Evolutionary conservation across 108 stramenopile species (phyloP), one percentile per base, ranked within the genome.

Genomic region (Schizochytrium sp.): DNA sequence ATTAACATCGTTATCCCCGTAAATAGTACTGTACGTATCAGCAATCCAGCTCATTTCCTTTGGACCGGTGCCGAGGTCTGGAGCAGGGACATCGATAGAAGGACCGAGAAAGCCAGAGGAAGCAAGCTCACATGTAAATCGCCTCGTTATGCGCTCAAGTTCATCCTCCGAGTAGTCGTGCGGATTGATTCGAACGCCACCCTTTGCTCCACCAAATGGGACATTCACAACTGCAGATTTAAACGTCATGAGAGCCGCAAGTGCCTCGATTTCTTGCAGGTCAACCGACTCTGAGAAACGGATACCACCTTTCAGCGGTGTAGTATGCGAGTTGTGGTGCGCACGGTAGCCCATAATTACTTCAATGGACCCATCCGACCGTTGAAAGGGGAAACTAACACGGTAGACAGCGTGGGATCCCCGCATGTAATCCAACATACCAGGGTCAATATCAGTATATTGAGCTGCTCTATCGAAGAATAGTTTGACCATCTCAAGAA

Each of bases 21-120:
- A 89, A 28, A 89, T 89, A 4, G 50, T 87, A 15, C 73, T 55
- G 60, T 89, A 89, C n/a, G 89, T 89, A 61, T 89, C 89, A 2
- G 89, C 88, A 44, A 89, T 89, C 89, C 89, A 89, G 87, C 56
- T 57, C 89, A 89, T 89, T 44, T 89, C 89, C 15, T 56, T 55
- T 2, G 89, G 89, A 10, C 89, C 89, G 5, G 89, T 89, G 56
- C 89, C 89, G 28, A 89, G 7, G 83, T 89, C 89, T 10, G 89
- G 89, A 8, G 89, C 89, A 1, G 89, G 89, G n/a, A 89, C 89
- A 42, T 89, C 89, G 4, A 89, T 42, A 19, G 88, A 89, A 12
- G 89, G 89, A 7, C 89, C 89, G 57, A 89, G 89, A 88, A 89
- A 89, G 50, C 89, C 89, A 8, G 53, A 58, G n/a, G 89, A 89